Base-by-base conservation (phyloP, 2,329 filamentous ascomycete genomes). In the Saccharata proteae region DNA sequence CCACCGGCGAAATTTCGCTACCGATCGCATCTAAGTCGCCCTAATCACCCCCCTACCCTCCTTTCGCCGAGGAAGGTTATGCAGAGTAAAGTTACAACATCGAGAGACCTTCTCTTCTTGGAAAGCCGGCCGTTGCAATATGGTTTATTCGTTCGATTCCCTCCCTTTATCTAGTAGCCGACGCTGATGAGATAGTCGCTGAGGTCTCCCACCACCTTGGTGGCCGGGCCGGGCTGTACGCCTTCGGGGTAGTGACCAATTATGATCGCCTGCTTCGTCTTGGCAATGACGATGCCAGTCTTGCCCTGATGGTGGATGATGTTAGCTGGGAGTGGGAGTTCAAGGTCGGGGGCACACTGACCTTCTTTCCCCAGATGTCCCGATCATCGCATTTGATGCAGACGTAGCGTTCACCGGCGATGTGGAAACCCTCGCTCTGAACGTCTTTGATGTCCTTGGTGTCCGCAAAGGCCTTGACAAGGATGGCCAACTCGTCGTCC, bases 191-290 rank as follows among this genome's bases (percentile, higher is more conserved):
- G 74, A 67, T 96, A 94, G 59, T 93, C 82, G 49, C 74, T 84
- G 40, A 98, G 71, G 48, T 74, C 68, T 65, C 88, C 81, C 44
- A 93, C 80, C 29, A 80, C 82, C 54, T 72, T 72, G 47, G 77
- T 77, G 40, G 83, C 77, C 56, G 79, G 77, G 53, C 82, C 77
- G 31, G 80, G 81, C 55, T 80, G 68, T 45, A 77, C 64, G 40
- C 57, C 56, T 57, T 93, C 83, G 44, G 67, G 69, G 69, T 96
- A 84, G 67, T 93, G 84, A 45, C 75, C 80, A 55, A 98, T 63
- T 54, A 98, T 73, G 56, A 96, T 77, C 45, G 85, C 83, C 62
- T 92, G 79, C 51, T 70, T 77, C 49, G 88, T 92, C 69, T 92
- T 93, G 61, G 77, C 77, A 47, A 90, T 73, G 52, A 79, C 68